Conservation (phyloP, 306 rosid species). For the Begonia fuchsioides region DNA sequence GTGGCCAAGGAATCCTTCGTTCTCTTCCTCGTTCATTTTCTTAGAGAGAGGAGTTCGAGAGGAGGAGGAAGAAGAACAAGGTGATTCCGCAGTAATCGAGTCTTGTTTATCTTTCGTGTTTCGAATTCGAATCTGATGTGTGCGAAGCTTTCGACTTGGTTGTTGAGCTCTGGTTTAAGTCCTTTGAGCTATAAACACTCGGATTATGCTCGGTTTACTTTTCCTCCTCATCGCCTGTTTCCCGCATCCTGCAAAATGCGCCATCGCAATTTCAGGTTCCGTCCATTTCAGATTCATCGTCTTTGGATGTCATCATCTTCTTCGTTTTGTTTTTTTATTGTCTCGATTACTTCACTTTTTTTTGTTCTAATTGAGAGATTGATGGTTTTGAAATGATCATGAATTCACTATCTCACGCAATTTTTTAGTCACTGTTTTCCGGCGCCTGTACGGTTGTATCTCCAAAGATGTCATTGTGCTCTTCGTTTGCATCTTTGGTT, state of each 20-base stretch:
- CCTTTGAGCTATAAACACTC: constrained; percentile 16
- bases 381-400: no score
- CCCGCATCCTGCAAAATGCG: constrained; percentile 45
- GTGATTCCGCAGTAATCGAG: not conserved
- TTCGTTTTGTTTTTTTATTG: not conserved
- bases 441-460: no score
- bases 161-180: constrained; percentile 32
- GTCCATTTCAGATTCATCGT: not conserved
- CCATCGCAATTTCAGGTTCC: constrained; percentile 42
- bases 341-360: no score
- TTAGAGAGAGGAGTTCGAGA: not conserved
- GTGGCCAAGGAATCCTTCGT: constrained; percentile 3
- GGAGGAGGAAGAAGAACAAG: not conserved
- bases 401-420: no score
- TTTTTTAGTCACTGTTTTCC: no score
- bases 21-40: not conserved
- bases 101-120: not conserved
- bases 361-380: no score
- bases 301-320: not conserved
- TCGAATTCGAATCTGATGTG: constrained; percentile 25
- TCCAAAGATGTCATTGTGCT: no score
- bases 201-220: constrained; percentile 16
- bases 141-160: constrained; percentile 38
- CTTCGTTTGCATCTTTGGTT: no score
- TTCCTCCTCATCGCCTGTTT: constrained; percentile 18